Percentiles rank a stretch among this genome's conserved stretches.
These are phyloP conservation scores for Monosporascus sp. DNA, from an alignment of 2,329 filamentous ascomycete genomes.

Conservation along the genomic window DNA sequence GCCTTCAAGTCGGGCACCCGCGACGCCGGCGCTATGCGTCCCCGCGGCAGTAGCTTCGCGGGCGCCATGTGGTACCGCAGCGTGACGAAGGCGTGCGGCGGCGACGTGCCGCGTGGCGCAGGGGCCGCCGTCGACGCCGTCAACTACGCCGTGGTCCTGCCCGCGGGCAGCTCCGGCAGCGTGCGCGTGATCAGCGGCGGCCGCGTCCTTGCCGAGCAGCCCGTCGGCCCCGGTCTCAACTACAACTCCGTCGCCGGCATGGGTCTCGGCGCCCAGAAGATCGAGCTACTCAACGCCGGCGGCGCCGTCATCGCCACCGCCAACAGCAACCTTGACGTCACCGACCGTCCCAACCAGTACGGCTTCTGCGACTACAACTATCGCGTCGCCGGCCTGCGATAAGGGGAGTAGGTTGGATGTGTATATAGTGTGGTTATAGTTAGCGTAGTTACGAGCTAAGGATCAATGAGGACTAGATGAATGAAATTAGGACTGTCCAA, in stretches of 20 bases:
- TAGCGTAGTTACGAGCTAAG: too few relatives aligned
- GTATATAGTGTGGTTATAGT: too few relatives aligned
- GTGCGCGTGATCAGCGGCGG: conserved; percentile 21
- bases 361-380: conserved; percentile 27
- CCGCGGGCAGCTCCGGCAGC: conserved; percentile 5
- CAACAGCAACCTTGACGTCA: conserved; percentile 15
- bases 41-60: conserved; percentile 14
- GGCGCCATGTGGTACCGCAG: conserved; percentile 29
- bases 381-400: conserved; percentile 20
- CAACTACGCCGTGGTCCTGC: conserved; percentile 25
- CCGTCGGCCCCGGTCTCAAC: conserved; percentile 15
- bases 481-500: too few relatives aligned
- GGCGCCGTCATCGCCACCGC: conserved; percentile 17
- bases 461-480: too few relatives aligned
- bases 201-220: conserved; percentile 13
- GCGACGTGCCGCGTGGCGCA: conserved; percentile 15
- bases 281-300: conserved; percentile 20
- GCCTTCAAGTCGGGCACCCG: conserved; percentile 25
- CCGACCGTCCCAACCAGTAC: conserved; percentile 11
- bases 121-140: conserved; percentile 21
- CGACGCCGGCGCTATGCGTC: conserved; percentile 15
- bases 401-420: neutral
- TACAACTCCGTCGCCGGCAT: conserved; percentile 20
- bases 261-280: conserved; percentile 19
- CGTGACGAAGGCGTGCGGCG: conserved; percentile 10